Conservation (phyloP, 2,329 filamentous ascomycete genomes). For the Aspergillus udagawae region DNA sequence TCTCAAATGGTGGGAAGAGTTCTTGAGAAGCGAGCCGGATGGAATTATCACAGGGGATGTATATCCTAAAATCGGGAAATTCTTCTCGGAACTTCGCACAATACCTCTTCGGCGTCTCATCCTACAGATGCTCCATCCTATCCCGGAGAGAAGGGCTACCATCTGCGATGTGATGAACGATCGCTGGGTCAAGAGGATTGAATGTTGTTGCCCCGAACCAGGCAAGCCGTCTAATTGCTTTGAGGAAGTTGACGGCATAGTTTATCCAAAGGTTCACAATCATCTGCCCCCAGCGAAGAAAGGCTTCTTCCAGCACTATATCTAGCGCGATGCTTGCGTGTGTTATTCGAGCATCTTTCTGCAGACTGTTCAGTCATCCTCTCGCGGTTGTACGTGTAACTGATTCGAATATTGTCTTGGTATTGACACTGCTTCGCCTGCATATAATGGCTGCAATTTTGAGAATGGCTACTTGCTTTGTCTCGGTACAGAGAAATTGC, state of each 20-base stretch:
- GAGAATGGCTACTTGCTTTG: neutral
- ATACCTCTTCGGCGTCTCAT: constrained; percentile 62
- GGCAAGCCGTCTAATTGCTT: neutral
- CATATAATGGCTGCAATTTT: neutral
- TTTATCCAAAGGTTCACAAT: constrained; percentile 20
- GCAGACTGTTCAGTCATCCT: constrained; percentile 9
- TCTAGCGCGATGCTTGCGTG: constrained; percentile 18
- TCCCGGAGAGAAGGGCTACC: constrained; percentile 65
- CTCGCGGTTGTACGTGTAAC: neutral
- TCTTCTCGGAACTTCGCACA: constrained; percentile 56
- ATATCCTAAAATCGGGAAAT: constrained; percentile 61
- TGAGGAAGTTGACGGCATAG: neutral
- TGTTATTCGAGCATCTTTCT: constrained; percentile 15
- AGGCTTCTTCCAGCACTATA: constrained; percentile 19
- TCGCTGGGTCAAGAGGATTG: constrained; percentile 68
- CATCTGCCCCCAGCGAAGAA: constrained; percentile 30
- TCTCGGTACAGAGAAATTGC: neutral
- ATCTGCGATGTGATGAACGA: constrained; percentile 67
- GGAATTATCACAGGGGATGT: constrained; percentile 54
- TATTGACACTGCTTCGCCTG: neutral
- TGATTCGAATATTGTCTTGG: neutral
- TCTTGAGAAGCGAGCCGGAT: constrained; percentile 55
- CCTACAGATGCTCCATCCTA: constrained; percentile 76
- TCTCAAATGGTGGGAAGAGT: constrained; percentile 64
- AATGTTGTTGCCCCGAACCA: constrained; percentile 67